Evolutionary conservation across 1,139 yeast species (phyloP).

Genomic region (Pichia inconspicua): DNA sequence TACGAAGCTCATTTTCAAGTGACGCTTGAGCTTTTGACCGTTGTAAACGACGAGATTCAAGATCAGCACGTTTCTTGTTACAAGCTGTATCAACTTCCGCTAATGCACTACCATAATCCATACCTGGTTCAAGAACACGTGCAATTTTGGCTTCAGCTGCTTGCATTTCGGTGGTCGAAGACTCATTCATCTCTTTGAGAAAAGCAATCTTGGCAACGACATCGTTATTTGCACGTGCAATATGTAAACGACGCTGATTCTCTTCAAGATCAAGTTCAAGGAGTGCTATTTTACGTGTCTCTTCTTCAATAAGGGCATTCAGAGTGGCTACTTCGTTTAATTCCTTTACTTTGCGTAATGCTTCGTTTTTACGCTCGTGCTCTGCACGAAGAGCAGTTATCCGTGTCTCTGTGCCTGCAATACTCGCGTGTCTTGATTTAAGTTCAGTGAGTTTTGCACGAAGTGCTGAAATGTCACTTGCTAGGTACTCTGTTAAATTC

Average conservation of each 20-base stretch:
- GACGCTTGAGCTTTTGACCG: conserved; percentile 2
- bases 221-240: conserved; percentile 53
- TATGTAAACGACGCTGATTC: conserved; percentile 41
- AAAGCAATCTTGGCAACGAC: conserved; percentile 43
- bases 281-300: background rate
- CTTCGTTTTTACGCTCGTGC: conserved; percentile 31
- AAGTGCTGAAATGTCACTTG: conserved; percentile 31
- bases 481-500: conserved; percentile 33
- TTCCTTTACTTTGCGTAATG: conserved; percentile 27
- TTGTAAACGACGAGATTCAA: conserved; percentile 3
- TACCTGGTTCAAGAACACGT: background rate
- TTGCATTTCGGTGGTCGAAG: conserved; percentile 6
- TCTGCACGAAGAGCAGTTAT: conserved; percentile 30
- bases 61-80: conserved; percentile 2
- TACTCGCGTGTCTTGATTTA: conserved; percentile 31
- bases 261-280: conserved; percentile 35
- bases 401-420: conserved; percentile 35
- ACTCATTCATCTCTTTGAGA: conserved; percentile 31
- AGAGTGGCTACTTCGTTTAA: conserved; percentile 33
- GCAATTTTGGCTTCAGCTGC: conserved; percentile 1
- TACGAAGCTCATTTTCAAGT: conserved; percentile 1
- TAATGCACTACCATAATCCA: background rate
- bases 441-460: conserved; percentile 31
- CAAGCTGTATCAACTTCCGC: conserved; percentile 1
- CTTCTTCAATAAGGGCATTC: conserved; percentile 20